Conservation (phyloP, 345 rosid species). For the Aquilaria yunnanensis region DNA sequence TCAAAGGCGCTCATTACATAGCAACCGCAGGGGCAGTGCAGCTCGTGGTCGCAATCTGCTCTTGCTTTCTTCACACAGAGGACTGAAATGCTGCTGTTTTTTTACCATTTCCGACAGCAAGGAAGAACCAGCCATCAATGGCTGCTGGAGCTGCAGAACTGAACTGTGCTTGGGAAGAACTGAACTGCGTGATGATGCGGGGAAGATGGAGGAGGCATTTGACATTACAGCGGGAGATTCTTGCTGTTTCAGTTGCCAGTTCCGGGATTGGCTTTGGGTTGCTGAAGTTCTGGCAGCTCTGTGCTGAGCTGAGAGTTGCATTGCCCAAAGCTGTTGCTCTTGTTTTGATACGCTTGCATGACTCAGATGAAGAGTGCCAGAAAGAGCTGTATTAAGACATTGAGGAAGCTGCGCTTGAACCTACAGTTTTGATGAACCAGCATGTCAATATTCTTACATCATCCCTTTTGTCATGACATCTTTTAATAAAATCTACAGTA, state of each 20-base stretch:
- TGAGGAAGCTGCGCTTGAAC: conserved; percentile 39
- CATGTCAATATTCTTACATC: neutral
- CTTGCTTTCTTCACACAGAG: conserved; percentile 30
- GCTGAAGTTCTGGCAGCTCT: conserved; percentile 26
- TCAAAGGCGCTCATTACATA: conserved; percentile 48
- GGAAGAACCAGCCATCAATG: conserved; percentile 31
- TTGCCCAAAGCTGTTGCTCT: conserved; percentile 47
- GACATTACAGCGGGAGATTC: conserved; percentile 27
- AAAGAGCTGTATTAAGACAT: conserved; percentile 27
- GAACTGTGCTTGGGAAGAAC: conserved; percentile 26
- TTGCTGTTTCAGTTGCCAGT: conserved; percentile 37
- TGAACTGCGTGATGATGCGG: conserved; percentile 22
- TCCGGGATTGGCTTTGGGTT: conserved; percentile 31
- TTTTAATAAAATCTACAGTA: too few relatives aligned
- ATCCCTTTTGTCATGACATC: too few relatives aligned
- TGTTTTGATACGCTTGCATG: conserved; percentile 27
- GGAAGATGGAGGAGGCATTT: conserved; percentile 12
- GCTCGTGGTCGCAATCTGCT: conserved; percentile 29
- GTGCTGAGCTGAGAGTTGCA: conserved; percentile 35
- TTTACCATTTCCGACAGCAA: conserved; percentile 30
- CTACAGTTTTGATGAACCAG: conserved; percentile 21
- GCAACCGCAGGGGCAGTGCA: conserved; percentile 49
- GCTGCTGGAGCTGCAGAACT: conserved; percentile 32
- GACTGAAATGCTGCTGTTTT: conserved; percentile 41
- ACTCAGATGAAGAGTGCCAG: conserved; percentile 20